phyloP scores from a whole-genome alignment of 1,139 yeast genomes.

The Chernovozyma aurita region DNA sequence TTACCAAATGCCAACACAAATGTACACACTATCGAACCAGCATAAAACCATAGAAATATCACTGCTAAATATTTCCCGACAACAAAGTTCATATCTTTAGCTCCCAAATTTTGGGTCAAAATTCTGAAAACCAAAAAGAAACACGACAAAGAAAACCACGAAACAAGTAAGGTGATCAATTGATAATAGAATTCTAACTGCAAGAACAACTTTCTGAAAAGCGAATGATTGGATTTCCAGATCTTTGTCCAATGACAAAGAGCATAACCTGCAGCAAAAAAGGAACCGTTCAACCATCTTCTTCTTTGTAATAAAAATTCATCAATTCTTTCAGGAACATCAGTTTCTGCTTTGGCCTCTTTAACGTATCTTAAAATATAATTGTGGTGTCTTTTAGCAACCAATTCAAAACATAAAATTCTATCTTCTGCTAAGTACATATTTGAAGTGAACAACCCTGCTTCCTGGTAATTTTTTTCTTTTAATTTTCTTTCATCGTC shows the following conservation, averaged over 20 bases:
- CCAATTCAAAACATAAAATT: conserved; percentile 75
- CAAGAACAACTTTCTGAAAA: conserved; percentile 55
- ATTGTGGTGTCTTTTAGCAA: conserved; percentile 58
- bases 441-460: conserved; percentile 73
- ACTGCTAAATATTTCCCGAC: conserved; percentile 41
- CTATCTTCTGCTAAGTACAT: conserved; percentile 87
- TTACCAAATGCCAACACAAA: conserved; percentile 47
- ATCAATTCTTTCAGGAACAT: conserved; percentile 70
- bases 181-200: conserved; percentile 73
- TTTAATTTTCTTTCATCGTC: conserved; percentile 43
- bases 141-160: conserved; percentile 78
- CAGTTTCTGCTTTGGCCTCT: conserved; percentile 77
- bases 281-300: conserved; percentile 83
- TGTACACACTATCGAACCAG: conserved; percentile 39
- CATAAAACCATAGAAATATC: conserved; percentile 41
- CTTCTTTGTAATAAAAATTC: conserved; percentile 76
- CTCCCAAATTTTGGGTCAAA: conserved; percentile 53
- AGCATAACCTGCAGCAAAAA: conserved; percentile 77
- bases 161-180: conserved; percentile 57
- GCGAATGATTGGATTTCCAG: conserved; percentile 66
- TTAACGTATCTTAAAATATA: conserved; percentile 72
- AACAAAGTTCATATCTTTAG: conserved; percentile 40
- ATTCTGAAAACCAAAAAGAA: conserved; percentile 72
- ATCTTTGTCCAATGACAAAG: conserved; percentile 66
- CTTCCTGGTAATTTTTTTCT: conserved; percentile 40